Evolutionary conservation across 306 rosid genomes (phyloP), one percentile per base, ranked within the genome.

Genomic region (Ziziphus jujuba): DNA sequence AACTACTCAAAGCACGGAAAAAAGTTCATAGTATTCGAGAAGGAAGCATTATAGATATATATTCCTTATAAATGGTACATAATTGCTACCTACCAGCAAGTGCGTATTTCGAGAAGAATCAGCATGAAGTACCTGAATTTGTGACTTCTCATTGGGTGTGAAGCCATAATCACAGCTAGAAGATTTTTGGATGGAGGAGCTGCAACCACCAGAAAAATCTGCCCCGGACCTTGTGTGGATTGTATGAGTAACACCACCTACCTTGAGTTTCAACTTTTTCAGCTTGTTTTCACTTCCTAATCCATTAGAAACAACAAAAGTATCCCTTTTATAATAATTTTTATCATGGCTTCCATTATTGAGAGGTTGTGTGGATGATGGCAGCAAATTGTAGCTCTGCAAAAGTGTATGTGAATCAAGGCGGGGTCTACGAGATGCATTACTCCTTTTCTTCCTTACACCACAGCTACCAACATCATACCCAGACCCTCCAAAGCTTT

Each of bases 201-300:
- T 64, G 51, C 52, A 38, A 43, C 31, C 67, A 36, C 24, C 40
- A 50, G 38, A 28, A 36, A 56, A 22, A 53, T 74, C 71, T n/a
- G 47, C 16, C 24, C 49, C 9, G 28, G 40, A 63, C 24, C 62
- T 77, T 15, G 77, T 21, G 6, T 78, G 73, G 62, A 82, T 75
- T 64, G 87, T 78, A 53, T 15, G 76, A 23, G 66, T 82, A 55
- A 75, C 69, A 64, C 84, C 84, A 62, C 77, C 63, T 25, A 82
- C 74, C 71, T 82, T 79, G 53, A 82, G 79, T 66, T 69, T 82
- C 36, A 79, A 54, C 72, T 72, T 82, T 62, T 78, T 78, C 19
- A 67, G 62, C 70, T 62, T 72, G 73, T 69, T 68, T 61, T 53
- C 79, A 43, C 69, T 64, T 44, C 70, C 72, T 10, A 67, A 21